Base-by-base conservation (phyloP, 148 eudicot genomes). In the Cornus florida region DNA sequence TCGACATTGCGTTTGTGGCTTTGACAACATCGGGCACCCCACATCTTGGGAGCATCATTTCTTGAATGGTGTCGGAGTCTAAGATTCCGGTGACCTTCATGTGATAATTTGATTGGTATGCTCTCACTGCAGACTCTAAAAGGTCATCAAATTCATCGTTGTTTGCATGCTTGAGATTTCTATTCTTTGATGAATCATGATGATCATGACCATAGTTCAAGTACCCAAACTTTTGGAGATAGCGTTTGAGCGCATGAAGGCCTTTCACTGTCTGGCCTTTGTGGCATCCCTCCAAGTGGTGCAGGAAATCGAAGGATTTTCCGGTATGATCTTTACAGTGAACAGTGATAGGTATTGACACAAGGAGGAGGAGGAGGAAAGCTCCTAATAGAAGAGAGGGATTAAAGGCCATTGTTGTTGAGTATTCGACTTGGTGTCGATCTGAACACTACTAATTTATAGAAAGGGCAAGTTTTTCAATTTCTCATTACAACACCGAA, bases 51-150 rank as follows among this genome's bases (percentile, higher is more conserved):
- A 73, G 14, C 65, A 20, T 14, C 64, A 73, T 73, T 48, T 53
- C 48, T 20, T 43, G 10, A 19, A 73, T 22, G 16, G 76, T 73
- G 10, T 73, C 38, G 23, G 76, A 0, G 31, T 73, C 66, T 28
- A 73, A 16, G 1, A 3, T 16, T 8, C 76, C 76, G 9, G 67
- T 46, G 13, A n/a, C 10, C 17, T 24, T 48, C 3, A 73, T 9
- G 11, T 56, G 76, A 53, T 73, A 31, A 56, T 56, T 73, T 11
- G 48, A 16, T 17, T 73, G 65, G 62, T 73, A 73, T 2, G 66
- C 12, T 56, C 28, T 73, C n/a, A 73, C n/a, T 4, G 76, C 76
- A 28, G 28, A 28, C 28, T 28, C 28, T 28, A 28, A 28, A 28
- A 28, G 28, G 28, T 28, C 28, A 28, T 28, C 28, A 1, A 28